Conservation (phyloP, 441 rosid genomes). For the Eruca vesicaria region DNA sequence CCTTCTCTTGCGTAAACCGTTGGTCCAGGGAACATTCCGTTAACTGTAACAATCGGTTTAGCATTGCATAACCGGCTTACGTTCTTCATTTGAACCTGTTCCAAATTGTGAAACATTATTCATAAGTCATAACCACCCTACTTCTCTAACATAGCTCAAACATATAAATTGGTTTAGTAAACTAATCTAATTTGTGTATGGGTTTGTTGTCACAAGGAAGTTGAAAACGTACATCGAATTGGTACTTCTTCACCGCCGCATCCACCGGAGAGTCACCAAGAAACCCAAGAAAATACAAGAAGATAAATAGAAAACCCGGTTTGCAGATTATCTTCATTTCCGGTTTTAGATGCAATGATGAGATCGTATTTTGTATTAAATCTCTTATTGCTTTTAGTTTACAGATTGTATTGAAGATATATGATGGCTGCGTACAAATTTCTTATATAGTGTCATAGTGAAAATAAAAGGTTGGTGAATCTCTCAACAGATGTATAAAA, state of each 20-base stretch:
- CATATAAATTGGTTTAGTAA: not conserved
- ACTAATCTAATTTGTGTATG: not conserved
- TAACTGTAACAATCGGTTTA: conserved; percentile 54
- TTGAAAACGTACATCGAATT: conserved; percentile 43
- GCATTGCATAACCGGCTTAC: conserved; percentile 53
- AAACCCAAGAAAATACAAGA: conserved; percentile 36
- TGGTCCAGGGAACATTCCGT: conserved; percentile 56
- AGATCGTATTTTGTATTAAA: not conserved
- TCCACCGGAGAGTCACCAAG: conserved; percentile 34
- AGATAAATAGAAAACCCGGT: conserved; percentile 22
- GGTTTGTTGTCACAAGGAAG: not conserved
- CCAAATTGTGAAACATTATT: not conserved
- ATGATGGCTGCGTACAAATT: conserved; percentile 5
- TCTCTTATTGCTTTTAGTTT: conserved; percentile 5
- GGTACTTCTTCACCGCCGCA: conserved; percentile 51
- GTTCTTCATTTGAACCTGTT: conserved; percentile 52
- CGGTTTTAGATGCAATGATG: conserved; percentile 13
- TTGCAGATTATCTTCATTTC: conserved; percentile 27
- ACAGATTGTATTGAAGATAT: conserved; percentile 22
- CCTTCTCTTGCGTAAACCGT: conserved; percentile 53
- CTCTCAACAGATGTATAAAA: not conserved
- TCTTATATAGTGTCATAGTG: conserved; percentile 33
- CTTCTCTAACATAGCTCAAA: not conserved
- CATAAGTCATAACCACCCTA: no score
- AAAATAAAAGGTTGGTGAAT: conserved; percentile 35